Evolutionary conservation across 768 basidiomycete species (phyloP).

Genomic region (Termitomyces sp.): DNA sequence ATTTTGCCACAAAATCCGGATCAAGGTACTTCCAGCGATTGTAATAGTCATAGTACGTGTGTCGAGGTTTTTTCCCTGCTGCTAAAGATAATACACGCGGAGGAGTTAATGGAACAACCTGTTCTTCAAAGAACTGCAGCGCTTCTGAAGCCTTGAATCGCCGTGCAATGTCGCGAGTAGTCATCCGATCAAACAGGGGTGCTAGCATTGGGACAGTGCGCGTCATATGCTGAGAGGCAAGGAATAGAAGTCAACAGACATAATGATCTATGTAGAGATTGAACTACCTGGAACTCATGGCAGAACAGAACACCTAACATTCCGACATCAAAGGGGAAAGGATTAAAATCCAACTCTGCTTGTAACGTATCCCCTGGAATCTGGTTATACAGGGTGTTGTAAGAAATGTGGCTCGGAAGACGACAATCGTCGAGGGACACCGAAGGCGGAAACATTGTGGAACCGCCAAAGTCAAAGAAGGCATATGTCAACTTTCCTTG

Average conservation of each 20-base stretch:
- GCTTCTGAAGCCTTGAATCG: slow-evolving; percentile 22
- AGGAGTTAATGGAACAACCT: neutral
- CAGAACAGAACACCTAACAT: slow-evolving; percentile 3
- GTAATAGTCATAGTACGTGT: neutral
- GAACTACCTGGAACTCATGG: slow-evolving; percentile 4
- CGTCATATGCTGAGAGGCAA: slow-evolving; percentile 11
- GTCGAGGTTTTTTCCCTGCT: neutral
- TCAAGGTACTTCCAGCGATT: slow-evolving; percentile 4
- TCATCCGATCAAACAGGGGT: slow-evolving; percentile 14
- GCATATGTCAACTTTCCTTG: neutral
- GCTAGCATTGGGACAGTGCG: slow-evolving; percentile 14
- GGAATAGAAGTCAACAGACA: too few species aligned
- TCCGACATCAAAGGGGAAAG: slow-evolving; percentile 21
- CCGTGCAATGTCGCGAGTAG: slow-evolving; percentile 14
- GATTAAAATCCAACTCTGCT: slow-evolving; percentile 20
- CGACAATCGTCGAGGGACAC: slow-evolving; percentile 6
- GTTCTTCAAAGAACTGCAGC: slow-evolving; percentile 18
- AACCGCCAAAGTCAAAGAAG: neutral
- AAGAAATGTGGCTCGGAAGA: slow-evolving; percentile 4
- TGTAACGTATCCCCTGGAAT: slow-evolving; percentile 12
- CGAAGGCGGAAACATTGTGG: slow-evolving; percentile 4
- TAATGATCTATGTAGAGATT: neutral
- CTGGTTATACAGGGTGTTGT: neutral
- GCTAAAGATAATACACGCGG: neutral
- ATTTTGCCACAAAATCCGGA: slow-evolving; percentile 9